phyloP scores from a whole-genome alignment of 768 basidiomycete genomes.

The Leucocoprinus leucothites region DNA sequence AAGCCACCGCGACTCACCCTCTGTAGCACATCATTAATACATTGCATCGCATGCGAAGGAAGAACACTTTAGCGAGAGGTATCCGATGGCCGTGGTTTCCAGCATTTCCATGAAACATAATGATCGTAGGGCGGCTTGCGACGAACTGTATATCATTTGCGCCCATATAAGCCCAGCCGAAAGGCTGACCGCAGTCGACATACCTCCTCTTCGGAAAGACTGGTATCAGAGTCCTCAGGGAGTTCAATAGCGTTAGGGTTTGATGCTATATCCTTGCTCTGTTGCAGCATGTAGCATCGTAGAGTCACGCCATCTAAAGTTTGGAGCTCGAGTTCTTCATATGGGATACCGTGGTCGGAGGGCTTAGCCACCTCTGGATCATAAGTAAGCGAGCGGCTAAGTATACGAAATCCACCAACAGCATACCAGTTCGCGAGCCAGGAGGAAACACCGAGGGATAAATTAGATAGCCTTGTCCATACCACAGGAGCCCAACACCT shows the following conservation, averaged over 20 bases:
- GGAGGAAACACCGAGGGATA: conserved; percentile 82
- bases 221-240: conserved; percentile 24
- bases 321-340: conserved; percentile 68
- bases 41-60: conserved; percentile 81
- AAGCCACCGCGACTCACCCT: conserved; percentile 53
- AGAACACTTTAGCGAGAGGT: conserved; percentile 84
- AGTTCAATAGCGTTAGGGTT: conserved; percentile 31
- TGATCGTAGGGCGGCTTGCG: conserved; percentile 69
- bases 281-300: conserved; percentile 74
- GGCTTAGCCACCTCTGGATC: conserved; percentile 68
- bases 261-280: conserved; percentile 45
- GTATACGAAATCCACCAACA: background rate
- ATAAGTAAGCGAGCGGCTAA: conserved; percentile 4
- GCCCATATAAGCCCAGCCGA: background rate
- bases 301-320: conserved; percentile 74
- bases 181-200: background rate
- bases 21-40: conserved; percentile 93
- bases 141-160: conserved; percentile 32
- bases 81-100: conserved; percentile 89
- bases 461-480: conserved; percentile 86
- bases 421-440: conserved; percentile 72
- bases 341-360: conserved; percentile 64
- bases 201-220: conserved; percentile 60
- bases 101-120: conserved; percentile 94
- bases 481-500: conserved; percentile 78